A percentile compares a stretch with the other conserved stretches of the same genome.
These are phyloP conservation scores for Colletotrichum sansevieriae DNA, from an alignment of 2,329 filamentous ascomycete species.

Conservation along the genomic window DNA sequence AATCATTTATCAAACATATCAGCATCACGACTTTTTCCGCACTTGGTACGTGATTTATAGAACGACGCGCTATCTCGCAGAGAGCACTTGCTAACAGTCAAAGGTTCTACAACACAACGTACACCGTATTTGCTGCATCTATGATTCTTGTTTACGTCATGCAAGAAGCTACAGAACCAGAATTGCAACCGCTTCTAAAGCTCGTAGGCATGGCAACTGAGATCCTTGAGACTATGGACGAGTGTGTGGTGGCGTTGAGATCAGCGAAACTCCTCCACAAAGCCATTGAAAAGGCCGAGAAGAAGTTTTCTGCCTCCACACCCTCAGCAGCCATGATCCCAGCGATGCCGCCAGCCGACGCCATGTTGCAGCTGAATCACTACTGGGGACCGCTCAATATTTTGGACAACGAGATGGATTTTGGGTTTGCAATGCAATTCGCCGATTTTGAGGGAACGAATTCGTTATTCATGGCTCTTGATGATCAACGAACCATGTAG, in stretches of 20 bases:
- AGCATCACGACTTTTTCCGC: constrained; percentile 48
- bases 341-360: constrained; percentile 36
- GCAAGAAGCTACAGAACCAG: constrained; percentile 43
- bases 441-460: constrained; percentile 42
- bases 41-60: constrained; percentile 44
- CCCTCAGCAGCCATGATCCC: constrained; percentile 19
- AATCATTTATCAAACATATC: constrained; percentile 47
- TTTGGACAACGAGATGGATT: constrained; percentile 45
- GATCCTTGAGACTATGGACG: constrained; percentile 46
- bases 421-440: constrained; percentile 43
- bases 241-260: constrained; percentile 46
- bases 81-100: neutral
- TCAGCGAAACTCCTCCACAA: constrained; percentile 46
- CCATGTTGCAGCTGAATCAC: constrained; percentile 43
- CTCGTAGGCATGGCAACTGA: constrained; percentile 45
- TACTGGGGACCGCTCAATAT: constrained; percentile 46
- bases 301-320: constrained; percentile 32
- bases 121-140: constrained; percentile 48
- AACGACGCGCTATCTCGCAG: fast-evolving
- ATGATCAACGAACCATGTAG: constrained; percentile 28
- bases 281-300: constrained; percentile 44
- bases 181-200: constrained; percentile 41
- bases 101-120: constrained; percentile 51
- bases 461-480: constrained; percentile 29
- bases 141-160: constrained; percentile 47